Conservation (phyloP, 2,329 filamentous ascomycete genomes). For the Cordyceps javanica region DNA sequence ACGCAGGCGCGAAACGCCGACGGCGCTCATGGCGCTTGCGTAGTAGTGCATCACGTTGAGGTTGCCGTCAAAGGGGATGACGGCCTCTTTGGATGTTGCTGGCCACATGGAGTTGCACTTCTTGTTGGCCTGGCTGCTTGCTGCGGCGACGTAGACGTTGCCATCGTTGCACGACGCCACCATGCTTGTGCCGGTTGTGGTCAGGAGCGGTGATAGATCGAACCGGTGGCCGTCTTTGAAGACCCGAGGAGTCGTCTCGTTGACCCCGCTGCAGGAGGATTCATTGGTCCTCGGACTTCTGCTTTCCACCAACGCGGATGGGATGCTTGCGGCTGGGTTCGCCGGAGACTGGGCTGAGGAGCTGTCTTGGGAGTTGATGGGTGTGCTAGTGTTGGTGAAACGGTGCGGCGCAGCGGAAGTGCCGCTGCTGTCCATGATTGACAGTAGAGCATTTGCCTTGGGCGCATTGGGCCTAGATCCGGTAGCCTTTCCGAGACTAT, state of each 20-base stretch:
- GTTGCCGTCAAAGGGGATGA: slow-evolving; percentile 20
- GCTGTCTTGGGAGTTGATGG: not conserved
- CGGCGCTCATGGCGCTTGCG: slow-evolving; percentile 24
- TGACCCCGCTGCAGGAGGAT: not conserved
- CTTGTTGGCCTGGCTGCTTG: slow-evolving; percentile 16
- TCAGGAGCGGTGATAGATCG: slow-evolving; percentile 19
- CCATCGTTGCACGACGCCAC: slow-evolving; percentile 28
- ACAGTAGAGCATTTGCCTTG: not conserved
- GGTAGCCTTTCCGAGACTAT: not conserved
- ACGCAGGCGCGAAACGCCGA: slow-evolving; percentile 27
- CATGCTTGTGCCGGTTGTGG: slow-evolving; percentile 16
- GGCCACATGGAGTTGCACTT: slow-evolving; percentile 22
- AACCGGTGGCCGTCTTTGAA: slow-evolving; percentile 19
- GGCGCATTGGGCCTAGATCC: not conserved
- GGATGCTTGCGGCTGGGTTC: not conserved
- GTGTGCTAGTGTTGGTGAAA: not conserved
- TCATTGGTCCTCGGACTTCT: not conserved
- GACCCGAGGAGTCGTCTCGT: not conserved
- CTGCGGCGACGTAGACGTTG: slow-evolving; percentile 26
- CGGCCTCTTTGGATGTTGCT: slow-evolving; percentile 13
- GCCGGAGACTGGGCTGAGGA: not conserved
- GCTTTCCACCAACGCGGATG: not conserved
- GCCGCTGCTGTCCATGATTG: not conserved
- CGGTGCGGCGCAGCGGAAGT: not conserved
- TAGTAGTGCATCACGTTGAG: slow-evolving; percentile 28